Conservation (phyloP, 2,329 filamentous ascomycete species). For the Xylogone sp. region DNA sequence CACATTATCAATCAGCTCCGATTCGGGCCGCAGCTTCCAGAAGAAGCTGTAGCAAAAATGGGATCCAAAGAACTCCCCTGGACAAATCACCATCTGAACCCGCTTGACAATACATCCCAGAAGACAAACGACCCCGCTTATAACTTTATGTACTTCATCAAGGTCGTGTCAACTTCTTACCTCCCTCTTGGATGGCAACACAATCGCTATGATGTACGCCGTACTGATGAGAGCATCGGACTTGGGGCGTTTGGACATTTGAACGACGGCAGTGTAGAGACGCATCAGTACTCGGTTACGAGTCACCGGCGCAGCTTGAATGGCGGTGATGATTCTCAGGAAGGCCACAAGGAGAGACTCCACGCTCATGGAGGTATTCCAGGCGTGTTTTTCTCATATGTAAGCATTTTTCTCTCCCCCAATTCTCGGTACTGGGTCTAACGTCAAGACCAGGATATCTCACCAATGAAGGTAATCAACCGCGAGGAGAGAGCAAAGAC, state of each 20-base stretch:
- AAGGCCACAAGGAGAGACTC: slow-evolving; percentile 87
- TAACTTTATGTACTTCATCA: slow-evolving; percentile 99
- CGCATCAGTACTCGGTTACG: slow-evolving; percentile 97
- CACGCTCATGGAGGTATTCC: slow-evolving; percentile 91
- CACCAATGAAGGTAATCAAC: slow-evolving; percentile 99
- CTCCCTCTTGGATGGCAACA: slow-evolving; percentile 83
- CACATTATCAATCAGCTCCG: slow-evolving; percentile 85
- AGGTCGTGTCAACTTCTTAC: slow-evolving; percentile 95
- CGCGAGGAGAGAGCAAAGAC: slow-evolving; percentile 85
- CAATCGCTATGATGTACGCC: slow-evolving; percentile 33
- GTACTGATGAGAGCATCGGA: slow-evolving; percentile 49
- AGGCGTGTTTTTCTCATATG: slow-evolving; percentile 97
- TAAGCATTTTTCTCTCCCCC: slow-evolving; percentile 43
- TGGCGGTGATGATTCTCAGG: slow-evolving; percentile 79
- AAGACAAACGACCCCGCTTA: slow-evolving; percentile 75
- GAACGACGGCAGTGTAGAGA: slow-evolving; percentile 80
- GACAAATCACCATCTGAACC: slow-evolving; percentile 90
- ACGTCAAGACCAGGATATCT: slow-evolving; percentile 73
- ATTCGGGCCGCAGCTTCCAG: slow-evolving; percentile 88
- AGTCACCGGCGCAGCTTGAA: slow-evolving; percentile 86
- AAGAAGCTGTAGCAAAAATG: slow-evolving; percentile 60
- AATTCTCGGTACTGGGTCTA: slow-evolving; percentile 2
- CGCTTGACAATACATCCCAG: slow-evolving; percentile 78
- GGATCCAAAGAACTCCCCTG: slow-evolving; percentile 56
- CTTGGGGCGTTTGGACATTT: slow-evolving; percentile 66